These are phyloP conservation scores for Aspergillus ochraceoroseus DNA, from an alignment of 2,329 filamentous ascomycete species.

Conservation along the genomic window DNA sequence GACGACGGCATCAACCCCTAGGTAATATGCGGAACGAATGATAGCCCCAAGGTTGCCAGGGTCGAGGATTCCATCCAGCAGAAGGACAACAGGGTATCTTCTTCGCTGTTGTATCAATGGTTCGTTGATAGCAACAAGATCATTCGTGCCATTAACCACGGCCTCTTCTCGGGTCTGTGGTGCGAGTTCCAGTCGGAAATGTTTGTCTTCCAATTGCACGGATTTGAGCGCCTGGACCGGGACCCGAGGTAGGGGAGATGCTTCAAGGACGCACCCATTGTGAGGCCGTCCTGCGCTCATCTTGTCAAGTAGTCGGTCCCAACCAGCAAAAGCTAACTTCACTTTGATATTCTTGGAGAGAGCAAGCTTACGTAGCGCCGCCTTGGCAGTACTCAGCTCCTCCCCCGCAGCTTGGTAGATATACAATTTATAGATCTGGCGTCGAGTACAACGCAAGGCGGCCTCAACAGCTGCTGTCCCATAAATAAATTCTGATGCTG, in stretches of 20 bases:
- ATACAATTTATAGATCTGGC: slow-evolving; percentile 81
- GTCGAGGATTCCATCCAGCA: slow-evolving; percentile 58
- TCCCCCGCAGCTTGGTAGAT: slow-evolving; percentile 59
- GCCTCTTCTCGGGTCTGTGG: slow-evolving; percentile 70
- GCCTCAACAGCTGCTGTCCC: slow-evolving; percentile 75
- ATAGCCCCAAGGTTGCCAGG: slow-evolving; percentile 88
- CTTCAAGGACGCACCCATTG: slow-evolving; percentile 83
- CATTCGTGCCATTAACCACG: slow-evolving; percentile 63
- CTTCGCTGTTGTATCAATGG: slow-evolving; percentile 10
- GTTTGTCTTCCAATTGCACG: slow-evolving; percentile 44
- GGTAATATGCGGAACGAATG: slow-evolving; percentile 78
- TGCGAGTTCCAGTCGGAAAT: slow-evolving; percentile 58
- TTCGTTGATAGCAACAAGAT: slow-evolving; percentile 44
- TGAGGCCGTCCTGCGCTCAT: slow-evolving; percentile 79
- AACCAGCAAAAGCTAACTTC: slow-evolving; percentile 55
- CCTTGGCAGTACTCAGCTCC: slow-evolving; percentile 42
- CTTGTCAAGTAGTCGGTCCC: slow-evolving; percentile 69
- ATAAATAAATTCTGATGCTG: slow-evolving; percentile 87
- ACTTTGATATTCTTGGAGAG: slow-evolving; percentile 50
- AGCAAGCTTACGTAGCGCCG: slow-evolving; percentile 39
- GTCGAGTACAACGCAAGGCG: slow-evolving; percentile 63
- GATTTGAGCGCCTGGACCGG: slow-evolving; percentile 58
- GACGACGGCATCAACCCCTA: slow-evolving; percentile 80
- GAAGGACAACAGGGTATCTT: slow-evolving; percentile 41
- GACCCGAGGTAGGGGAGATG: slow-evolving; percentile 70